Evolutionary conservation across 192 early-diverging fungal species (phyloP).

Genomic region (Linnemannia zychae): DNA sequence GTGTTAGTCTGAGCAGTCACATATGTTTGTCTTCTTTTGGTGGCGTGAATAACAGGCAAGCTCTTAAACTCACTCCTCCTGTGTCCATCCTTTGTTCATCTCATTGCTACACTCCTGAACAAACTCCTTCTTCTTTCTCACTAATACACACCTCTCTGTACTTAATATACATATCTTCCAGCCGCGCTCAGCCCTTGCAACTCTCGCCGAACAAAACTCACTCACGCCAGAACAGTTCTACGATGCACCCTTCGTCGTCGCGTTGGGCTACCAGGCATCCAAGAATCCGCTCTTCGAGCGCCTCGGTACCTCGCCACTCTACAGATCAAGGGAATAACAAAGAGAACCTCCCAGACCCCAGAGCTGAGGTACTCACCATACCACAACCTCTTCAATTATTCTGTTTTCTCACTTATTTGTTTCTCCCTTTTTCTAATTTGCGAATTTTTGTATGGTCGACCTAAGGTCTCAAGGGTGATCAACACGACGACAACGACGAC

Average conservation of each 20-base stretch:
- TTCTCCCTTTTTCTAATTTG: no score
- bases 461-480: background rate
- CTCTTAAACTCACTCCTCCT: no score
- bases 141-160: background rate
- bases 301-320: background rate
- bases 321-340: background rate
- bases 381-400: background rate
- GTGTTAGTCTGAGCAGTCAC: background rate
- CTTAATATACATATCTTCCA: no score
- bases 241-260: background rate
- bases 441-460: background rate
- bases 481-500: background rate
- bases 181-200: no score
- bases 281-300: background rate
- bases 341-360: slow-evolving; percentile 7
- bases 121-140: no score
- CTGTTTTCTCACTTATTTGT: no score
- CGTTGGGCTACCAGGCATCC: background rate
- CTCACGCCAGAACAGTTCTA: background rate
- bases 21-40: background rate
- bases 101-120: background rate
- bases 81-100: background rate
- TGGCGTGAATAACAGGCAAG: background rate
- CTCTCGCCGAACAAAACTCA: background rate
- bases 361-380: background rate